Conservation (phyloP, 2,329 filamentous ascomycete species). For the Aspergillus pseudotamarii region DNA sequence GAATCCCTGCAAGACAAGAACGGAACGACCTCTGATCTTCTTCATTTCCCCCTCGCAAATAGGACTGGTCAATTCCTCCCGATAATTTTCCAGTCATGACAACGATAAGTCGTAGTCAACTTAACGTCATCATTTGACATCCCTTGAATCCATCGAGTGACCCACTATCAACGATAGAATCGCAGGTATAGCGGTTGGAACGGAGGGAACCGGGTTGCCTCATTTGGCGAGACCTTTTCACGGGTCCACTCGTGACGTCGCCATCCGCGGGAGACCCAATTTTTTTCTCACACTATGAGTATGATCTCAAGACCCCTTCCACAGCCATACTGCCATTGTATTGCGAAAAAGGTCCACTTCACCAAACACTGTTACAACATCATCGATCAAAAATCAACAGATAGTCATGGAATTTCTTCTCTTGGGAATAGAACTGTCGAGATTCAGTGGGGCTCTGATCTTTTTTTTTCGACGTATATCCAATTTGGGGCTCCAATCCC, state of each 20-base stretch:
- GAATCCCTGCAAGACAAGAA: neutral
- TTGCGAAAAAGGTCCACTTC: neutral
- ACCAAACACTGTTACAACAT: neutral
- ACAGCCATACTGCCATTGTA: neutral
- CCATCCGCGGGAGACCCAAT: constrained; percentile 6
- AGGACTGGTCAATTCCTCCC: neutral
- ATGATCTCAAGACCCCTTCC: neutral
- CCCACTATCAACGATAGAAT: neutral
- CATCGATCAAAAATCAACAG: neutral
- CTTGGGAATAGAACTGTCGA: neutral
- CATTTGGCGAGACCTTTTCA: neutral
- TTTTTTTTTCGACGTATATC: neutral
- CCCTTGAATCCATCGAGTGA: neutral
- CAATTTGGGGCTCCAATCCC: neutral
- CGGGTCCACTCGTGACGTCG: constrained; percentile 8
- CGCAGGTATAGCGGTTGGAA: neutral
- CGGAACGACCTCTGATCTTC: no score
- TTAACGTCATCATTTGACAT: constrained; percentile 7
- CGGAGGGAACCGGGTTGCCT: constrained; percentile 6
- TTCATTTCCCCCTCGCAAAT: neutral
- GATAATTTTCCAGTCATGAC: neutral
- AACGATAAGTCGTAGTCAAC: neutral
- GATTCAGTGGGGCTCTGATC: neutral
- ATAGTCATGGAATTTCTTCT: neutral
- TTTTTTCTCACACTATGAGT: neutral